Base-by-base conservation (phyloP, 2,329 filamentous ascomycete species). In the Periglandula ipomoeae region DNA sequence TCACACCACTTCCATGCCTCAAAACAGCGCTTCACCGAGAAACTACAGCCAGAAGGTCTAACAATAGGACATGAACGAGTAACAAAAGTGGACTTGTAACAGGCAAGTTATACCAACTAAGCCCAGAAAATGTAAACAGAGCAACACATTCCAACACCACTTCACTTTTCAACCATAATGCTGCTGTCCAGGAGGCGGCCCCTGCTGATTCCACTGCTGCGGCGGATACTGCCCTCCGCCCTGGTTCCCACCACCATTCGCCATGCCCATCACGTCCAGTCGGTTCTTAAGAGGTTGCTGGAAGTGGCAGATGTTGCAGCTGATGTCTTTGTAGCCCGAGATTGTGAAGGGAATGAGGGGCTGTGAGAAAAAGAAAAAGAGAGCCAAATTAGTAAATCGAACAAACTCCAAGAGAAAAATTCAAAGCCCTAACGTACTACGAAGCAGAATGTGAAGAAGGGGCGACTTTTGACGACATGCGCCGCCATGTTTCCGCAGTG, bases 361-460 rank as follows among this genome's bases (percentile, higher is more conserved):
- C 76, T 84, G 51, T 26, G 26, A 35, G 52, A 26, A 20, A 44
- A 27, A 44, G 49, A 11, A 43, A 38, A 40, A 6, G 19, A 20
- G 10, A 22, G 26, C 44, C 10, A 24, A 30, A 34, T 40, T 39
- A 24, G 30, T 3, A 20, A 19, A 44, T 45, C 30, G 44, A 15
- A 47, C 3, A 35, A 24, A 50, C 20, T n/a, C 20, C 15, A 27
- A 37, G 26, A 8, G 20, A 43, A 5, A 27, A 46, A 40, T 8
- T 8, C 9, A 42, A 20, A 6, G 5, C 11, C 6, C 26, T 27
- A 9, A 69, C 76, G 59, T 66, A 82, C 79, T 47, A 89, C 67
- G 66, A 86, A 89, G 72, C 85, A 89, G 60, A 89, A 82, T 5
- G 86, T 89, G 60, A 89, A 89, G 82, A 84, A 89, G 38, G 81